Conservation (phyloP, 2,329 filamentous ascomycete genomes). For the Colletotrichum lupini region DNA sequence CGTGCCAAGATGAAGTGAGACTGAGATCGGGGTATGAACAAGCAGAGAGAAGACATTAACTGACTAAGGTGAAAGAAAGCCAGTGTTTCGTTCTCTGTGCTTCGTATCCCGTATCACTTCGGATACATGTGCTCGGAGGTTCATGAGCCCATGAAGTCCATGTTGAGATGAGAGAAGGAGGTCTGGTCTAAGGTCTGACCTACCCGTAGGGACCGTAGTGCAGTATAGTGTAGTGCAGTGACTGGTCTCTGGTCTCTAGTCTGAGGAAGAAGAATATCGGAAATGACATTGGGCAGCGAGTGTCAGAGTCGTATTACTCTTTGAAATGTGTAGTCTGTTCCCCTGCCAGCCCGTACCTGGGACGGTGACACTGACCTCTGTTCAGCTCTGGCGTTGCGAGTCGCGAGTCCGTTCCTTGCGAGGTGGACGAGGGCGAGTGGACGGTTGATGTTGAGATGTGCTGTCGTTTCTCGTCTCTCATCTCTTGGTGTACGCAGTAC, state of each 20-base stretch:
- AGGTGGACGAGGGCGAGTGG: neutral
- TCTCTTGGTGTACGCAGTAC: neutral
- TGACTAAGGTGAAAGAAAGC: neutral
- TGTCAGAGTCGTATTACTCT: neutral
- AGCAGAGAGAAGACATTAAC: neutral
- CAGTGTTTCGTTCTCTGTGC: neutral
- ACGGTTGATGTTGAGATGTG: neutral
- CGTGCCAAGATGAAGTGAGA: constrained; percentile 9
- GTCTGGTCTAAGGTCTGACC: neutral
- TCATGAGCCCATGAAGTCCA: neutral
- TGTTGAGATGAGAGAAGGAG: neutral
- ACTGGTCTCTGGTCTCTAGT: neutral
- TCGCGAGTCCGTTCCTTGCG: neutral
- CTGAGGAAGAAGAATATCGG: neutral
- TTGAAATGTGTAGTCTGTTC: neutral
- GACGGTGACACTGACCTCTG: neutral
- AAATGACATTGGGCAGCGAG: neutral
- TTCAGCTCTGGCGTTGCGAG: neutral
- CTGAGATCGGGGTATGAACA: neutral
- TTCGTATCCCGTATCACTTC: neutral
- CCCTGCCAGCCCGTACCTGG: neutral
- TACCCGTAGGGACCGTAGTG: too few relatives aligned
- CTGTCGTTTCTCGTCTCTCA: neutral
- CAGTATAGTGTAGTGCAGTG: too few relatives aligned
- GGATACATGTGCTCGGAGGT: neutral